These are phyloP conservation scores for Ilex asprella DNA, from an alignment of 257 asterid genomes.

Conservation along the genomic window DNA sequence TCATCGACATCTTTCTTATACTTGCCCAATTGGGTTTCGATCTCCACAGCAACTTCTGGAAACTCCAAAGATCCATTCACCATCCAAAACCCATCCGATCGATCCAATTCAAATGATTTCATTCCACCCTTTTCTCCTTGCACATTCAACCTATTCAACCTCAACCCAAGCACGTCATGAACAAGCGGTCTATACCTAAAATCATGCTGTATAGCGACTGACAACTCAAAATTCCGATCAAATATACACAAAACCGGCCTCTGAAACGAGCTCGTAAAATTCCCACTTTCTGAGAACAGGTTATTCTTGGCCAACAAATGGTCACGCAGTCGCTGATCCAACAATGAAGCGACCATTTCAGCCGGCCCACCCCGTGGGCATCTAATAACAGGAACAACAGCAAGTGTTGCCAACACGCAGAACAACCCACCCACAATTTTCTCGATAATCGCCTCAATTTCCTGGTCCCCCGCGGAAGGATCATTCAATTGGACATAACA, in stretches of 20 bases:
- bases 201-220: constrained; percentile 86
- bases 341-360: constrained; percentile 87
- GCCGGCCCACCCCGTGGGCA: constrained; percentile 99
- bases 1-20: constrained; percentile 90
- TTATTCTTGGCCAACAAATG: constrained; percentile 86
- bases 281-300: constrained; percentile 73
- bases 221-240: constrained; percentile 84
- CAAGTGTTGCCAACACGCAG: constrained; percentile 95
- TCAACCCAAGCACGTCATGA: constrained; percentile 92
- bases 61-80: constrained; percentile 74
- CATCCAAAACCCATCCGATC: constrained; percentile 80
- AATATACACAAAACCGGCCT: constrained; percentile 88
- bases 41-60: constrained; percentile 88
- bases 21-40: constrained; percentile 70
- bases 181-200: constrained; percentile 93
- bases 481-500: constrained; percentile 91
- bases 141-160: constrained; percentile 80
- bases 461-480: constrained; percentile 92
- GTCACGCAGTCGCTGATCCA: constrained; percentile 85
- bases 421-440: constrained; percentile 77
- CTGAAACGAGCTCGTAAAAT: constrained; percentile 73
- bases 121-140: constrained; percentile 80
- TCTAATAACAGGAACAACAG: constrained; percentile 88
- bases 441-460: constrained; percentile 77
- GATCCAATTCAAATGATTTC: constrained; percentile 79